phyloP scores from a whole-genome alignment of 2,329 filamentous ascomycete genomes.

The Emergomyces orientalis region DNA sequence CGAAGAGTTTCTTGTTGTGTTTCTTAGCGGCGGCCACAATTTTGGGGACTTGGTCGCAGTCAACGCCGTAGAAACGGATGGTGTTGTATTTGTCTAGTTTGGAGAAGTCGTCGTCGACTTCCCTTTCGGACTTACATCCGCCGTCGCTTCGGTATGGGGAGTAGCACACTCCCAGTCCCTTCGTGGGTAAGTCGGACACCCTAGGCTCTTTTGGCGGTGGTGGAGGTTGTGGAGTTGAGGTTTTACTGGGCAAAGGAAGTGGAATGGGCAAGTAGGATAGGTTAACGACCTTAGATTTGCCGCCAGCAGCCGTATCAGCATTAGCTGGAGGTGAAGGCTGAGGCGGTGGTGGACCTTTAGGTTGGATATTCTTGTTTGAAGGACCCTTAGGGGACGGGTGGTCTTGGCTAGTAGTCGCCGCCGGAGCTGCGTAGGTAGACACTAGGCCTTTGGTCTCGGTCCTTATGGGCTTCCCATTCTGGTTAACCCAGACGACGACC shows the following conservation, averaged over 20 bases:
- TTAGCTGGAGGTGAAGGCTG: neutral
- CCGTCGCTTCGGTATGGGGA: constrained; percentile 48
- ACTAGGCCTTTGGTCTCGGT: constrained; percentile 33
- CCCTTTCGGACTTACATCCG: constrained; percentile 55
- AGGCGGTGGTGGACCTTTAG: neutral
- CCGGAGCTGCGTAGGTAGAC: constrained; percentile 47
- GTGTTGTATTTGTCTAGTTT: constrained; percentile 50
- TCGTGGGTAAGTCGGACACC: neutral
- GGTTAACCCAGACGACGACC: constrained; percentile 52
- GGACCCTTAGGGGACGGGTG: neutral
- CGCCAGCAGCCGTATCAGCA: neutral
- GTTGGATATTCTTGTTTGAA: neutral
- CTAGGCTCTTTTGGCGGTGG: neutral
- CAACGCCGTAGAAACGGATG: constrained; percentile 69
- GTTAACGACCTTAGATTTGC: neutral
- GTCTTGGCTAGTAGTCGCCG: neutral
- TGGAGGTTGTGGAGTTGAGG: neutral
- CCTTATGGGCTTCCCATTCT: constrained; percentile 45
- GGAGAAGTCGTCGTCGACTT: constrained; percentile 58
- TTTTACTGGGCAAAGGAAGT: neutral
- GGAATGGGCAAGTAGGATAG: neutral
- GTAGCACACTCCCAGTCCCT: constrained; percentile 46
- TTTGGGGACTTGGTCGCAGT: constrained; percentile 62
- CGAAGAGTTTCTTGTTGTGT: constrained; percentile 61
- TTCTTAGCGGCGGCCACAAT: constrained; percentile 54